A percentile compares a stretch with the other conserved stretches of the same genome.
Evolutionary conservation across 495 filamentous ascomycete species (phyloP).

Genomic region (Astrocystis sublimbata): DNA sequence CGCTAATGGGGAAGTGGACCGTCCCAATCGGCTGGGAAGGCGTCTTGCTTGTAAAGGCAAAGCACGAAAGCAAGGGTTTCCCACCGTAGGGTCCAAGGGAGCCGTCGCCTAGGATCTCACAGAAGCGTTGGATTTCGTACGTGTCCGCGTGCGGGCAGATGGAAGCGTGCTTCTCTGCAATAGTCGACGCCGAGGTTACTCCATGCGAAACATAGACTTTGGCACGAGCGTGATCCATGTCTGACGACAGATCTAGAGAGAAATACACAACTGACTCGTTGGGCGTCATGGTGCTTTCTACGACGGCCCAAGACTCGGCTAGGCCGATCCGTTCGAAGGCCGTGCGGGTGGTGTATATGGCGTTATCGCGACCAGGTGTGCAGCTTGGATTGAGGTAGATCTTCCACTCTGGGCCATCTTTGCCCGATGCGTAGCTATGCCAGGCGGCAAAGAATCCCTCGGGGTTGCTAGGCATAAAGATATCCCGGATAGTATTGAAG

Average conservation of each 20-base stretch:
- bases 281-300: slow-evolving; percentile 9
- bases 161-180: slow-evolving; percentile 18
- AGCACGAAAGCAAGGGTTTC: slow-evolving; percentile 8
- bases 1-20: slow-evolving; percentile 9
- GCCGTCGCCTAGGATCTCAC: slow-evolving; percentile 17
- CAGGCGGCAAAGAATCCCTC: slow-evolving; percentile 15
- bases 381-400: slow-evolving; percentile 21
- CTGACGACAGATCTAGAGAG: slow-evolving; percentile 16
- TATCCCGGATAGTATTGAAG: slow-evolving; percentile 19
- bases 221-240: slow-evolving; percentile 15
- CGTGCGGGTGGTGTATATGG: slow-evolving; percentile 8
- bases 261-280: slow-evolving; percentile 18
- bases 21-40: slow-evolving; percentile 3
- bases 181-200: slow-evolving; percentile 3
- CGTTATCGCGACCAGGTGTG: neutral
- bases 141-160: slow-evolving; percentile 22
- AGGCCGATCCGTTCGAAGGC: slow-evolving; percentile 17
- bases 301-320: slow-evolving; percentile 10
- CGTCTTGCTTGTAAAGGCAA: slow-evolving; percentile 7
- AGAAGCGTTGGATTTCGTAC: slow-evolving; percentile 25
- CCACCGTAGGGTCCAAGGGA: slow-evolving; percentile 5
- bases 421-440: slow-evolving; percentile 18
- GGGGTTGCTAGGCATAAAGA: slow-evolving; percentile 14
- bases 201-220: slow-evolving; percentile 23
- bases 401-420: slow-evolving; percentile 23